A percentile compares a stretch with the other conserved stretches of the same genome.
Evolutionary conservation across 2,329 filamentous ascomycete species (phyloP).

Genomic region (Aspergillus caelatus): DNA sequence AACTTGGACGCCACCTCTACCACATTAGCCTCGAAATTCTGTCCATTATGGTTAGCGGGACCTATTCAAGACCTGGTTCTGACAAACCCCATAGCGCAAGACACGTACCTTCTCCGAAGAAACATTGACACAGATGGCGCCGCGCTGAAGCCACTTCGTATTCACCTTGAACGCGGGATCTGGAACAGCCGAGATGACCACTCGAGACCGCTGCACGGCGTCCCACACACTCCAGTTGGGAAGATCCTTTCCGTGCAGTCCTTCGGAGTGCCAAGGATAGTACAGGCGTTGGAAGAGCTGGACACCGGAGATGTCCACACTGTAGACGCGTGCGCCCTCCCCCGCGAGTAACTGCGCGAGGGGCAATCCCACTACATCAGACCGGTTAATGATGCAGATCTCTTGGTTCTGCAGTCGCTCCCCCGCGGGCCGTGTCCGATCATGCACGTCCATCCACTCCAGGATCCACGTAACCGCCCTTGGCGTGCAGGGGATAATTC

Average conservation of each 20-base stretch:
- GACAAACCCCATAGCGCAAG: neutral
- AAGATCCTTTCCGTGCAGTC: neutral
- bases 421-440: neutral
- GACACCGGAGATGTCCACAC: neutral
- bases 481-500: neutral
- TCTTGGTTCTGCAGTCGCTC: neutral
- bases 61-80: no score
- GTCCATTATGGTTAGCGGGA: neutral
- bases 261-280: neutral
- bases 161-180: conserved; percentile 1
- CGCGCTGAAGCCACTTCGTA: neutral
- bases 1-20: neutral
- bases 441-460: neutral
- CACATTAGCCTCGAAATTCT: neutral
- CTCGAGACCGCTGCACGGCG: neutral
- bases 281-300: neutral
- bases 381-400: conserved; percentile 4
- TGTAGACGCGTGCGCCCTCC: conserved; percentile 3
- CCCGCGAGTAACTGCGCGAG: neutral
- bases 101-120: neutral
- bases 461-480: neutral
- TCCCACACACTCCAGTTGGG: neutral
- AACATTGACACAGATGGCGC: neutral
- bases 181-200: conserved; percentile 1
- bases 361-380: neutral